Percentiles rank a stretch among this genome's conserved stretches.
Conservation (phyloP, 169 alveolate species). For the Plasmodium sp. region DNA sequence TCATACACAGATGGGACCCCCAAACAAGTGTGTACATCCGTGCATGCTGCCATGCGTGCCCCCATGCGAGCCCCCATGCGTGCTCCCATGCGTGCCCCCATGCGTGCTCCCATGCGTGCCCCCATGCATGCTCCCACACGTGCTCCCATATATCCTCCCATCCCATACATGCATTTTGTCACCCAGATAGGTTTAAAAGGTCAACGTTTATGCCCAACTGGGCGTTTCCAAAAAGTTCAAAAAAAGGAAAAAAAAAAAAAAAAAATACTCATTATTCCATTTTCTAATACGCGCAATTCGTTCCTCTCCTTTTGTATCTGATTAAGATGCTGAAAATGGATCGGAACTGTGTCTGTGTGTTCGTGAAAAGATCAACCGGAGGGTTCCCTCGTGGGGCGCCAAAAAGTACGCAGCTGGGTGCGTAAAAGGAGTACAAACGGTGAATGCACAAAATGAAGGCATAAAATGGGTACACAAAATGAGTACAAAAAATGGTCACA, state of each 20-base stretch:
- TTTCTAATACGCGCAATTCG: not conserved
- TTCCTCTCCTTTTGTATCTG: not conserved
- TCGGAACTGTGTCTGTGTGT: not conserved
- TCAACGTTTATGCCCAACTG: not conserved
- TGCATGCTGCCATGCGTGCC: not conserved
- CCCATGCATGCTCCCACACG: not conserved
- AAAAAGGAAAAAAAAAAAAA: not conserved
- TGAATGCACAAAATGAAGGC: too few relatives aligned
- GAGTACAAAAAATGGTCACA: too few relatives aligned
- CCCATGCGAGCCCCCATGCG: not conserved
- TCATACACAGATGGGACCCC: not conserved
- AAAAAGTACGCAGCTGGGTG: not conserved
- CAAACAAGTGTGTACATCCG: not conserved
- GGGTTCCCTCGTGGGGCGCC: not conserved
- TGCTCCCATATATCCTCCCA: not conserved
- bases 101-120: not conserved
- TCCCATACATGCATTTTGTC: not conserved
- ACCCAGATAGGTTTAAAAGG: not conserved
- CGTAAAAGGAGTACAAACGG: not conserved
- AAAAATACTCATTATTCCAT: not conserved
- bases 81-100: not conserved
- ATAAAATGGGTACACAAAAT: too few relatives aligned
- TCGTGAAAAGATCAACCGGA: not conserved
- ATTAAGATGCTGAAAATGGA: not conserved
- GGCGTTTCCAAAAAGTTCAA: not conserved